These are phyloP conservation scores for Taiozyma onychis DNA, from an alignment of 1,139 yeast genomes.

Conservation along the genomic window DNA sequence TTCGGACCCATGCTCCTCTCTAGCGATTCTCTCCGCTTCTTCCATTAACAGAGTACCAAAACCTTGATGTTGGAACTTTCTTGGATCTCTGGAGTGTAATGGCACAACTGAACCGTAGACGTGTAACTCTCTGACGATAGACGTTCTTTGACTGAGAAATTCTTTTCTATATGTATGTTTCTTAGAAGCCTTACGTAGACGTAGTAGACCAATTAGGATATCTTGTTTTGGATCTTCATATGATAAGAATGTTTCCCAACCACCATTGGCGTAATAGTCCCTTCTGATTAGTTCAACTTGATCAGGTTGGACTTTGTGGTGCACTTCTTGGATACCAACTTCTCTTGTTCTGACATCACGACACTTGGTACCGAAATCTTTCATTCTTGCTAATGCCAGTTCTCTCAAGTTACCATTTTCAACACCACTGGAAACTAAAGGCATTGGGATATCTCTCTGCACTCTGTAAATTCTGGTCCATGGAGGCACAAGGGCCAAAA, in stretches of 20 bases:
- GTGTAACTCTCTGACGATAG: conserved; percentile 91
- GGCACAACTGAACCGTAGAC: conserved; percentile 98
- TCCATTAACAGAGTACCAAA: conserved; percentile 97
- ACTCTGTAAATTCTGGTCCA: conserved; percentile 99
- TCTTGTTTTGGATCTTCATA: conserved; percentile 98
- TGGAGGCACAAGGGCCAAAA: conserved; percentile 94
- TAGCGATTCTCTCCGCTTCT: conserved; percentile 94
- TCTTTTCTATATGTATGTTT: conserved; percentile 90
- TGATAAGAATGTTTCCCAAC: conserved; percentile 96
- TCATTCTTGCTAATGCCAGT: conserved; percentile 94
- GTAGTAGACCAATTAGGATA: conserved; percentile 81
- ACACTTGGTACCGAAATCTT: conserved; percentile 93
- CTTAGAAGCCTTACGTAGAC: conserved; percentile 85
- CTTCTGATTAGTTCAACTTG: conserved; percentile 94
- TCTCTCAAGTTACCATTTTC: conserved; percentile 97
- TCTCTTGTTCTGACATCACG: conserved; percentile 98
- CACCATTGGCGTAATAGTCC: conserved; percentile 96
- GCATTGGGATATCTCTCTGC: conserved; percentile 99
- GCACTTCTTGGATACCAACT: conserved; percentile 98
- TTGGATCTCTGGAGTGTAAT: conserved; percentile 92
- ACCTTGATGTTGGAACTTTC: conserved; percentile 98
- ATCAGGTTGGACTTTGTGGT: conserved; percentile 94
- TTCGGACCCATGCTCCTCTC: conserved; percentile 88
- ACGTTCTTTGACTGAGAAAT: conserved; percentile 76
- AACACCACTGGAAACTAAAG: conserved; percentile 95